A percentile compares a stretch with the other conserved stretches of the same genome.
Conservation (phyloP, 768 basidiomycete species). For the Tulasnella sp. region DNA sequence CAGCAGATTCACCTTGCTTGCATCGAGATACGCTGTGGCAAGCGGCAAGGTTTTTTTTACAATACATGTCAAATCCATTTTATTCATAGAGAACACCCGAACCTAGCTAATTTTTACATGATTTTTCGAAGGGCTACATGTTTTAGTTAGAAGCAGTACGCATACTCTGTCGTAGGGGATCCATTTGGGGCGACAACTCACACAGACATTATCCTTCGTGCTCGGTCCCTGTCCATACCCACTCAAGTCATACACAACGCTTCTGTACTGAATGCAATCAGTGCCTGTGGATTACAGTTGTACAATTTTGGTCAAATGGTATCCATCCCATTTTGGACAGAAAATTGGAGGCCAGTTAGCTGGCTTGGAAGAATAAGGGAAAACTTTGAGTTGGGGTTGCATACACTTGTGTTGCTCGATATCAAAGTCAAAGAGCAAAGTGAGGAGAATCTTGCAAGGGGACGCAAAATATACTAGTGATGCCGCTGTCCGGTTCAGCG, state of each 20-base stretch:
- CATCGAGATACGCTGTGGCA: too few relatives aligned
- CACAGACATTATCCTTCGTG: conserved; percentile 87
- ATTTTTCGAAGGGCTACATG: too few relatives aligned
- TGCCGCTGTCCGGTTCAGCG: too few relatives aligned
- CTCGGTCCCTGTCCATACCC: conserved; percentile 62
- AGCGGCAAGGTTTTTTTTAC: too few relatives aligned
- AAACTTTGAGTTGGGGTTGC: conserved; percentile 76
- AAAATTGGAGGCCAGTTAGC: conserved; percentile 88
- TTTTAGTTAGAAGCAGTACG: too few relatives aligned
- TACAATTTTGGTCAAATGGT: conserved; percentile 98
- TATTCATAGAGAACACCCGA: too few relatives aligned
- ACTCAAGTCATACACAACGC: conserved; percentile 89
- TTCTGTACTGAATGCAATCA: conserved; percentile 92
- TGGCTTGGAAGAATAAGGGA: conserved; percentile 91
- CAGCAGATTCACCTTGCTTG: too few relatives aligned
- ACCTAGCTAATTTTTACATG: too few relatives aligned
- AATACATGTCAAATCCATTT: too few relatives aligned
- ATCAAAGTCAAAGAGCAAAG: conserved; percentile 99
- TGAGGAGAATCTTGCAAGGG: conserved; percentile 93
- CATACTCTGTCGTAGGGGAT: too few relatives aligned
- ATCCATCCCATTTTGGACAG: conserved; percentile 94
- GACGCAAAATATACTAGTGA: too few relatives aligned
- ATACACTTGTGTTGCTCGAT: conserved; percentile 88
- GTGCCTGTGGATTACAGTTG: conserved; percentile 87
- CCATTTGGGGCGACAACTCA: conserved; percentile 84